Percentiles rank a stretch among this genome's conserved stretches.
These are phyloP conservation scores for Pyricularia grisea DNA, from an alignment of 2,329 filamentous ascomycete species.

Conservation along the genomic window DNA sequence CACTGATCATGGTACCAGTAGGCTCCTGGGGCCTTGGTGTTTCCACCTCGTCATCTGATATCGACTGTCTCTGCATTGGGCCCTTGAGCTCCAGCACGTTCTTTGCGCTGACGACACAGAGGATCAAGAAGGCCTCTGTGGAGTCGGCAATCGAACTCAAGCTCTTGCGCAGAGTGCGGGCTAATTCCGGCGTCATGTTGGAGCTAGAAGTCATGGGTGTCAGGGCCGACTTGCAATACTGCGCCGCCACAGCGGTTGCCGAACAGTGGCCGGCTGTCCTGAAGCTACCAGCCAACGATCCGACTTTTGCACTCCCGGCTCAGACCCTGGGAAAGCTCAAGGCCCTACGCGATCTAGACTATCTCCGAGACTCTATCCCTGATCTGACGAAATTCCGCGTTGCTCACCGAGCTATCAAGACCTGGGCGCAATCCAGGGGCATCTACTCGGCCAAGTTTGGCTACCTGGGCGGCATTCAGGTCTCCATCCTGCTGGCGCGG, in stretches of 20 bases:
- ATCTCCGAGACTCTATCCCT: constrained; percentile 50
- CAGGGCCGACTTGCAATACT: constrained; percentile 59
- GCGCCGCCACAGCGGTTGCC: constrained; percentile 44
- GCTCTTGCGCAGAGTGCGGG: constrained; percentile 47
- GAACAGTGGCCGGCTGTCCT: constrained; percentile 41
- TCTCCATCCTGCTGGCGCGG: constrained; percentile 50
- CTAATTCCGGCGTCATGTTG: constrained; percentile 53
- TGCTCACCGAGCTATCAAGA: constrained; percentile 50
- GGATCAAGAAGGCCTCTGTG: constrained; percentile 36
- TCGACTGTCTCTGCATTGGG: constrained; percentile 58
- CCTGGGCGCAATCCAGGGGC: constrained; percentile 52
- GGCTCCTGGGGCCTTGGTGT: constrained; percentile 57
- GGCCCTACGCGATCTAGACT: constrained; percentile 51
- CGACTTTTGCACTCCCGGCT: constrained; percentile 44
- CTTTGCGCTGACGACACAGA: constrained; percentile 47
- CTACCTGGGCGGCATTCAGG: constrained; percentile 55
- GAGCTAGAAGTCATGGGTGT: constrained; percentile 50
- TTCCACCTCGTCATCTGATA: constrained; percentile 51
- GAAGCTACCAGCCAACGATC: constrained; percentile 37
- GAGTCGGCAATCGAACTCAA: constrained; percentile 24
- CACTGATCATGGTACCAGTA: constrained; percentile 48
- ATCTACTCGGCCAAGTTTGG: constrained; percentile 58
- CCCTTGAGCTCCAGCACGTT: constrained; percentile 51
- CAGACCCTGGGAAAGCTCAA: constrained; percentile 54
- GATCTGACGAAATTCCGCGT: constrained; percentile 47